Evolutionary conservation across 2,329 filamentous ascomycete genomes (phyloP).

Genomic region (Aspergillus pseudoterreus): DNA sequence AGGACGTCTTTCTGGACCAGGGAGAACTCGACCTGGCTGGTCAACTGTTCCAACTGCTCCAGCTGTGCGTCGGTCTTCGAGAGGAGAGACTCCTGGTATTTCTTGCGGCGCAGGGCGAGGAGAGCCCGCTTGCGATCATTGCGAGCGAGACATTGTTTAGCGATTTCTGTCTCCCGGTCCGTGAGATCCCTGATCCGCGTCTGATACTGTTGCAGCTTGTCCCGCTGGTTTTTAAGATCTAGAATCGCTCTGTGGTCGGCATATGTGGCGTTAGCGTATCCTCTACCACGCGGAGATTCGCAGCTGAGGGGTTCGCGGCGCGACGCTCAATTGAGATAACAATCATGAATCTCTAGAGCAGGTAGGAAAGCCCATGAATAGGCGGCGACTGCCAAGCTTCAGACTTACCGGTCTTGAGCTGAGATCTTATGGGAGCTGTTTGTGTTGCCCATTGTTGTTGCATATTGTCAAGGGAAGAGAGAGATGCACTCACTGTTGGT

Average conservation of each 20-base stretch:
- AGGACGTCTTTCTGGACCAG: slow-evolving; percentile 95
- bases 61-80: slow-evolving; percentile 88
- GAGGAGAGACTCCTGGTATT: slow-evolving; percentile 90
- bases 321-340: not conserved
- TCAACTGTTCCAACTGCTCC: slow-evolving; percentile 87
- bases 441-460: slow-evolving; percentile 59
- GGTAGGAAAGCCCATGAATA: not conserved
- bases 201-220: slow-evolving; percentile 95
- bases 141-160: slow-evolving; percentile 73
- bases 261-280: slow-evolving; percentile 8
- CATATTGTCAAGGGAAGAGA: slow-evolving; percentile 20
- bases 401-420: slow-evolving; percentile 76
- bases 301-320: not conserved
- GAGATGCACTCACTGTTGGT: not conserved
- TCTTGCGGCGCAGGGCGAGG: slow-evolving; percentile 86
- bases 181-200: slow-evolving; percentile 83
- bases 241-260: slow-evolving; percentile 71
- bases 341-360: not conserved
- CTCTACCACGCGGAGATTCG: not conserved
- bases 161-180: slow-evolving; percentile 80
- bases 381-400: not conserved
- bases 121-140: slow-evolving; percentile 79
- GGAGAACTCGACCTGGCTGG: slow-evolving; percentile 87
- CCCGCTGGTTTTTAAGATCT: slow-evolving; percentile 95
- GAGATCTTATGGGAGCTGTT: slow-evolving; percentile 64